Conservation (phyloP, 192 early-diverging fungal genomes). For the Gryganskiella cystojenkinii region DNA sequence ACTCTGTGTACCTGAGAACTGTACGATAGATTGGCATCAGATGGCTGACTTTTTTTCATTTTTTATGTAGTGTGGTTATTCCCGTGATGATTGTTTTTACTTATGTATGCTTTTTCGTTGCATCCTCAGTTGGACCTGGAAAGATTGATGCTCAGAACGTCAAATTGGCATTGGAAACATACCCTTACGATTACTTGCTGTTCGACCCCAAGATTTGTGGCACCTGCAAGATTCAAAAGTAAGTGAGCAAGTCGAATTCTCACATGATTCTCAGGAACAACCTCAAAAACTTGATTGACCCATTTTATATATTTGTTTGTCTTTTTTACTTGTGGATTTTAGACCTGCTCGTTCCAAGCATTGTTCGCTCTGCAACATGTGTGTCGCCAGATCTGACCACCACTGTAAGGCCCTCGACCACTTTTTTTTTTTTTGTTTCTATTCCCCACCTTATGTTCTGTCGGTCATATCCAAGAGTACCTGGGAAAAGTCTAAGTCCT, state of each 20-base stretch:
- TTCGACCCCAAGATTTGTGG: slow-evolving; percentile 61
- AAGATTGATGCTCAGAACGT: slow-evolving; percentile 56
- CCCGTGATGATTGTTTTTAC: slow-evolving; percentile 55
- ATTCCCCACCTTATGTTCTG: neutral
- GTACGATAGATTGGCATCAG: too few relatives aligned
- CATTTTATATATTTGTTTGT: neutral
- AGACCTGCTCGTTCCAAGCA: slow-evolving; percentile 69
- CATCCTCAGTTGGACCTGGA: slow-evolving; percentile 58
- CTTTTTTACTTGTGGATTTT: slow-evolving; percentile 1
- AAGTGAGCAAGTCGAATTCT: neutral
- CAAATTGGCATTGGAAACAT: slow-evolving; percentile 50
- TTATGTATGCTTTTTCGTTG: slow-evolving; percentile 59
- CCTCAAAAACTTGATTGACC: neutral
- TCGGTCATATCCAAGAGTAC: too few relatives aligned
- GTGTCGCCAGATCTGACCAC: slow-evolving; percentile 59
- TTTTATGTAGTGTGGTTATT: slow-evolving; percentile 47
- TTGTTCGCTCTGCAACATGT: slow-evolving; percentile 65
- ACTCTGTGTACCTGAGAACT: neutral
- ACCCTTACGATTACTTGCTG: slow-evolving; percentile 57
- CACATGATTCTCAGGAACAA: neutral
- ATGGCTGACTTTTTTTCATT: neutral
- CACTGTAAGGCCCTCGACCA: slow-evolving; percentile 50
- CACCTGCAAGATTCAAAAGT: slow-evolving; percentile 65
- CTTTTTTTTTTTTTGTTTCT: neutral
- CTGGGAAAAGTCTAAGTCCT: neutral